phyloP scores from a whole-genome alignment of 106 monocot genomes.

The Chionographis japonica region DNA sequence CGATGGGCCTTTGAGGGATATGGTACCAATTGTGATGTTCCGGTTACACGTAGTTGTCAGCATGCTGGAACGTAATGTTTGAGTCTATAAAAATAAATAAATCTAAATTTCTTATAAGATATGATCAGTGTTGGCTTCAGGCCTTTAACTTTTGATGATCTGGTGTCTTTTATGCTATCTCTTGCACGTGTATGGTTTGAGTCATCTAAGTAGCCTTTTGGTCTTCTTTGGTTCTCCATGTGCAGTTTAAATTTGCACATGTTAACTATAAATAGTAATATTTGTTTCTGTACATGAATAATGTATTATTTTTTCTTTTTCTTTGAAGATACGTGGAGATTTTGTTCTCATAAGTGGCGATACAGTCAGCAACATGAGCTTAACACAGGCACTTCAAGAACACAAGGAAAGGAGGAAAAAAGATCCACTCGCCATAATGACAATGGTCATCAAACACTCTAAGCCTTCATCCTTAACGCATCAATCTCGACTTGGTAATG shows the following conservation, averaged over 20 bases:
- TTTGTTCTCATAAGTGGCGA: slow-evolving; percentile 97
- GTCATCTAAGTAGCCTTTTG: no score
- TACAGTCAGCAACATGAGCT: slow-evolving; percentile 86
- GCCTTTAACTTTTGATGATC: no score
- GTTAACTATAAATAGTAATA: background rate
- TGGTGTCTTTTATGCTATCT: no score
- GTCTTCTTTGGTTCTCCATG: no score
- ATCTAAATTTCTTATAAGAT: no score
- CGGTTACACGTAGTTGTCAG: no score
- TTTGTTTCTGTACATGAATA: background rate
- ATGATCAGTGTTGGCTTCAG: no score
- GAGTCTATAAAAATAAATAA: no score
- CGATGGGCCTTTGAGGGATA: no score
- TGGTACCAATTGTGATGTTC: no score
- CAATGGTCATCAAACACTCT: slow-evolving; percentile 84
- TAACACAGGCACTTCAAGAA: slow-evolving; percentile 73
- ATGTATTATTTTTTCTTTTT: background rate
- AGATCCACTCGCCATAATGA: slow-evolving; percentile 93
- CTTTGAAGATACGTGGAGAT: slow-evolving; percentile 86
- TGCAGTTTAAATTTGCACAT: no score
- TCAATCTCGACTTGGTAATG: slow-evolving; percentile 86
- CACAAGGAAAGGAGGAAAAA: slow-evolving; percentile 96
- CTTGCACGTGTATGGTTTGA: background rate
- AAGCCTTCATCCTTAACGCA: slow-evolving; percentile 65
- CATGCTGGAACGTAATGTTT: no score